Conservation (phyloP, 306 rosid species). For the Ziziphus jujuba region DNA sequence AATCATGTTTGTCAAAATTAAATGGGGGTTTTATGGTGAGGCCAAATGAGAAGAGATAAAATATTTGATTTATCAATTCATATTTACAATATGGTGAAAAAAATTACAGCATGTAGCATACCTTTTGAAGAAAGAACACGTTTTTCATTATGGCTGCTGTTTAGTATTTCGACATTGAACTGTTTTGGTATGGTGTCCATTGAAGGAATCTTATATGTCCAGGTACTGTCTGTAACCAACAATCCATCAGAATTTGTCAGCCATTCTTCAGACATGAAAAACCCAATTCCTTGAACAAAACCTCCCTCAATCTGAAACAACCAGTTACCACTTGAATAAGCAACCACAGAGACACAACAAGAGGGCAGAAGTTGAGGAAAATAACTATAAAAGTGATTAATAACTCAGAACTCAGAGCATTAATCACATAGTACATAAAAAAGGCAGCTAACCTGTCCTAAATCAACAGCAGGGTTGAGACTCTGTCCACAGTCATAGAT, state of each 20-base stretch:
- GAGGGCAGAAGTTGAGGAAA: neutral
- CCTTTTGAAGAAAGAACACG: conserved; percentile 95
- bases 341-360: no score
- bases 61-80: no score
- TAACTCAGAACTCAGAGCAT: neutral
- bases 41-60: no score
- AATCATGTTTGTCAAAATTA: no score
- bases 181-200: conserved; percentile 78
- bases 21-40: no score
- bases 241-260: conserved; percentile 59
- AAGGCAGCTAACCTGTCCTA: conserved; percentile 73
- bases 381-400: neutral
- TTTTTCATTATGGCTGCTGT: conserved; percentile 68
- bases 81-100: no score
- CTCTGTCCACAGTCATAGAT: conserved; percentile 93
- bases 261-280: conserved; percentile 87
- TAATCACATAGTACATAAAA: neutral
- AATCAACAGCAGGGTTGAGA: conserved; percentile 97
- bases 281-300: conserved; percentile 90
- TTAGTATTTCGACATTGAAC: conserved; percentile 78
- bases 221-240: conserved; percentile 69
- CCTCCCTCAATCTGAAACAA: conserved; percentile 91
- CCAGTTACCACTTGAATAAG: conserved; percentile 5
- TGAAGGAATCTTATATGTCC: conserved; percentile 88
- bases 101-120: conserved; percentile 14